Conservation (phyloP, 2,329 filamentous ascomycete genomes). For the Exophiala oligosperma region DNA sequence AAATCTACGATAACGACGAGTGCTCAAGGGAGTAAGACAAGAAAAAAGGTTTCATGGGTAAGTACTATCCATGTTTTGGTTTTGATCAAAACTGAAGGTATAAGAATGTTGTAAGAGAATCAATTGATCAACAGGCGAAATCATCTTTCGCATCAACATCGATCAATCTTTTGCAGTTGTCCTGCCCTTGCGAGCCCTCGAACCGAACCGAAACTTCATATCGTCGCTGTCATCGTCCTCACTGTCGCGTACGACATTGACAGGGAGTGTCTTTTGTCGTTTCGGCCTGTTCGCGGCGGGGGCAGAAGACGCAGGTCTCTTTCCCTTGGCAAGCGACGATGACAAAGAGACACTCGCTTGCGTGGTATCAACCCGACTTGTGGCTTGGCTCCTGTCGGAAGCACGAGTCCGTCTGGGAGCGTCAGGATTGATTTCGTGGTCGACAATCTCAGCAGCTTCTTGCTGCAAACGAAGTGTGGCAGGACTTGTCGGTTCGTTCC, state of each 20-base stretch:
- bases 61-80: too few relatives aligned
- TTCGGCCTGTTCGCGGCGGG: constrained; percentile 15
- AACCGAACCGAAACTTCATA: constrained; percentile 48
- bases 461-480: constrained; percentile 21
- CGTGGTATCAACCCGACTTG: background rate
- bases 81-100: too few relatives aligned
- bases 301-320: constrained; percentile 15
- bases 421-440: constrained; percentile 27
- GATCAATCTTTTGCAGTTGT: constrained; percentile 2
- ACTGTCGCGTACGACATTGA: constrained; percentile 28
- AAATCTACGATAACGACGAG: too few relatives aligned
- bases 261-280: constrained; percentile 35
- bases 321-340: constrained; percentile 15
- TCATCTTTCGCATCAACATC: too few relatives aligned
- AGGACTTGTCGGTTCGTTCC: constrained; percentile 9
- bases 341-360: background rate
- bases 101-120: too few relatives aligned
- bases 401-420: constrained; percentile 28
- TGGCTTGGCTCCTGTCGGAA: constrained; percentile 12
- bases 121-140: too few relatives aligned
- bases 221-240: constrained; percentile 58
- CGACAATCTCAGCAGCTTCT: constrained; percentile 28
- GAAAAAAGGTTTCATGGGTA: too few relatives aligned
- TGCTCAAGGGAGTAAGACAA: too few relatives aligned
- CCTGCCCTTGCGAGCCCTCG: constrained; percentile 15